Evolutionary conservation across 2,329 filamentous ascomycete species (phyloP), one percentile per base, ranked within the genome.

Genomic region (Fusarium chaquense): DNA sequence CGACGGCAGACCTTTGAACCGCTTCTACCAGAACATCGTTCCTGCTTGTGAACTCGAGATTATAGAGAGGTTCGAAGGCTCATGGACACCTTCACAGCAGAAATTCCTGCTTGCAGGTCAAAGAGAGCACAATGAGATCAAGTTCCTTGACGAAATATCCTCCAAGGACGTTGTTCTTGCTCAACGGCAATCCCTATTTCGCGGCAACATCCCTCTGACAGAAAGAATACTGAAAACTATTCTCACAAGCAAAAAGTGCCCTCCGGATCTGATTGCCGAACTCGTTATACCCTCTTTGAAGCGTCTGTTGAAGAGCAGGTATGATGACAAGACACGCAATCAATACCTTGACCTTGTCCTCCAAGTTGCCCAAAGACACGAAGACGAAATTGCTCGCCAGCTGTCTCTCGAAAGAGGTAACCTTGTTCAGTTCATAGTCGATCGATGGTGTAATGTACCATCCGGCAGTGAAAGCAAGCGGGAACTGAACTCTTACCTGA

Each of bases 21-120:
- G 28, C 4, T 65, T 62, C 6, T 76, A 76, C 2, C 73, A 76
- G 32, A 46, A 71, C 28, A 73, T 76, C 4, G 5, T 76, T 5
- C 73, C 75, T 8, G 73, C 68, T 9, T 76, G 75, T 20, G 58
- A 45, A 32, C 30, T 62, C 4, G 64, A 65, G 1, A 40, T 74
- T 3, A 47, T 75, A n/a, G 20, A 67, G 56, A 58, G 60, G 22
- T 75, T 68, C 55, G 72, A 76, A 24, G 15, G 16, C 4, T 5
- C 22, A 18, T 74, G 72, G 72, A 69, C 69, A 0, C 6, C 18
- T 1, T 18, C 30, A 16, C 69, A 74, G 30, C 38, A 53, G 13
- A 73, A 49, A 20, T 58, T 45, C 6, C 36, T 74, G 4, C 64
- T 70, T 16, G 28, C 65, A 2, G 70, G 66, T 2, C 70, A 74